Percentiles rank a stretch among this genome's conserved stretches.
phyloP scores from a whole-genome alignment of 2,329 filamentous ascomycete species.

The Gnomoniopsis sp. region DNA sequence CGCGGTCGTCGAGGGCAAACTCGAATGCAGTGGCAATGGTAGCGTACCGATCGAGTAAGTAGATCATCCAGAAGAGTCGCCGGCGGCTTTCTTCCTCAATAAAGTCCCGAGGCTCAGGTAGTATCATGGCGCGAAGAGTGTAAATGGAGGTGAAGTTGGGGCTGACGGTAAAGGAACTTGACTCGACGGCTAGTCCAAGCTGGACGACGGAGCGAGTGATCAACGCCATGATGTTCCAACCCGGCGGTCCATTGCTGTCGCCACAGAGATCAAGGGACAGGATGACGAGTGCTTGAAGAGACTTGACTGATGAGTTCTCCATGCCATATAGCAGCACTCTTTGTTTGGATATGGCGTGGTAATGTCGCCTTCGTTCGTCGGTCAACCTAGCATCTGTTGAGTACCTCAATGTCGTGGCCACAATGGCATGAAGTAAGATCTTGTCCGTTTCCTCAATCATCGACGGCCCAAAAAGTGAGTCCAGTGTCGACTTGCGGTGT shows the following conservation, averaged over 20 bases:
- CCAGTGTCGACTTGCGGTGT: constrained; percentile 78
- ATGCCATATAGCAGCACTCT: constrained; percentile 83
- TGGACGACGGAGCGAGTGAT: constrained; percentile 89
- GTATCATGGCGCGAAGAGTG: constrained; percentile 77
- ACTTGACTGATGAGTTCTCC: constrained; percentile 85
- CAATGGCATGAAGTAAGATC: constrained; percentile 81
- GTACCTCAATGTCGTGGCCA: constrained; percentile 82
- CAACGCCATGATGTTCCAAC: constrained; percentile 86
- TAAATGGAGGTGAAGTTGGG: constrained; percentile 84
- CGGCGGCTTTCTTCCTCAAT: constrained; percentile 86
- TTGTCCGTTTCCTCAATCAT: constrained; percentile 77
- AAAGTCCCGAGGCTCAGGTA: constrained; percentile 80
- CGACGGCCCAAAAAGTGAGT: constrained; percentile 75
- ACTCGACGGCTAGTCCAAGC: constrained; percentile 79
- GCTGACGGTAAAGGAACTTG: constrained; percentile 72
- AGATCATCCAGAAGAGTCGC: constrained; percentile 91
- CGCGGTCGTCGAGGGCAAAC: constrained; percentile 82
- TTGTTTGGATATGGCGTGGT: constrained; percentile 79
- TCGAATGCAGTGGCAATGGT: constrained; percentile 91
- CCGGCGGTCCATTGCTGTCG: constrained; percentile 83
- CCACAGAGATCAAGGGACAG: constrained; percentile 81
- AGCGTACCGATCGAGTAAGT: constrained; percentile 83
- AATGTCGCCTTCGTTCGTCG: constrained; percentile 67
- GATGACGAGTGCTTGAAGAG: constrained; percentile 83
- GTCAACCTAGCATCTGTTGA: constrained; percentile 74